Percentiles rank a stretch among this genome's conserved stretches.
These are phyloP conservation scores for Talaromyces sp. DNA, from an alignment of 2,329 filamentous ascomycete species.

Conservation along the genomic window DNA sequence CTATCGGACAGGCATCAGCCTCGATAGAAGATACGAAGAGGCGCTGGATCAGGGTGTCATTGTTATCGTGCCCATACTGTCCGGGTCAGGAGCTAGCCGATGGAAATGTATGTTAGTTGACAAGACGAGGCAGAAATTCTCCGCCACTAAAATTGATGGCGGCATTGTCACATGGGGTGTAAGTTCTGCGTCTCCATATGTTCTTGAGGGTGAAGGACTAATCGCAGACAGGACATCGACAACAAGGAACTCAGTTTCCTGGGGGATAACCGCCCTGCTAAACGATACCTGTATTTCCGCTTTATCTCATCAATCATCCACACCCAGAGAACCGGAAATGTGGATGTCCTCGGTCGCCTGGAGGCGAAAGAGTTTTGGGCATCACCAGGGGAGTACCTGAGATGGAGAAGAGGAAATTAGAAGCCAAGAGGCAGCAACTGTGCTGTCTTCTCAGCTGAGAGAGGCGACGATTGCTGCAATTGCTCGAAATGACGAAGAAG, in stretches of 20 bases:
- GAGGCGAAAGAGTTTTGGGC: not conserved
- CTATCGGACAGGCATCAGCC: not conserved
- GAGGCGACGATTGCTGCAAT: not conserved
- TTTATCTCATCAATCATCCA: not conserved
- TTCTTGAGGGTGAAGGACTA: not conserved
- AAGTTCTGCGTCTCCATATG: not conserved
- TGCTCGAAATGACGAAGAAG: too few species aligned
- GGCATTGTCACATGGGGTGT: not conserved
- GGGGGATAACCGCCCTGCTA: not conserved
- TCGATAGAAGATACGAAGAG: not conserved
- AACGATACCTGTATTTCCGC: not conserved
- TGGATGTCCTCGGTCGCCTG: not conserved
- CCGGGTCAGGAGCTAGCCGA: not conserved
- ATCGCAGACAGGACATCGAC: not conserved
- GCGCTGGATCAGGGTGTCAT: not conserved
- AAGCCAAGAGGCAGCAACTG: not conserved
- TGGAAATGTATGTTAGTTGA: not conserved
- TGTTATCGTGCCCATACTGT: not conserved
- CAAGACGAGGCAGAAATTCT: not conserved
- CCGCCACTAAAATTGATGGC: not conserved
- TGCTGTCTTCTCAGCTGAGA: not conserved
- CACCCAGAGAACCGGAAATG: not conserved
- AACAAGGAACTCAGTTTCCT: not conserved
- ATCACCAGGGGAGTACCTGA: not conserved
- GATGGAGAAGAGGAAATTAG: not conserved